phyloP scores from a whole-genome alignment of 2,329 filamentous ascomycete species.

The Pseudogymnoascus sp. region DNA sequence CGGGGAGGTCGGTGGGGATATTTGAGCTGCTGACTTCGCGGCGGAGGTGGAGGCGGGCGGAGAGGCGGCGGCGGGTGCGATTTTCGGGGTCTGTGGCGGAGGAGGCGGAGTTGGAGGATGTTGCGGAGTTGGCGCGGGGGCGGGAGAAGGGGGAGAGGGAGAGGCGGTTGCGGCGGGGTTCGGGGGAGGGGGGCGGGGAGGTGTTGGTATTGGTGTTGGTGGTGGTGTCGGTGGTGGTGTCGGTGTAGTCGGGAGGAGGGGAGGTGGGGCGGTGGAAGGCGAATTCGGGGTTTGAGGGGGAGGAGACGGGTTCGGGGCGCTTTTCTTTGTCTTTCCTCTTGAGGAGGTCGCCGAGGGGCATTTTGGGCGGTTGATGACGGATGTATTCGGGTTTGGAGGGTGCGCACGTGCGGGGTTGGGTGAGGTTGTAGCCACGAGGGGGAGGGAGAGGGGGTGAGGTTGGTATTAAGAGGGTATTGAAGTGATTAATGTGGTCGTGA shows the following conservation, averaged over 20 bases:
- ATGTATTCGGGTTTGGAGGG: neutral
- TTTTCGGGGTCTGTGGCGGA: slow-evolving; percentile 17
- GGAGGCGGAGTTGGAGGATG: slow-evolving; percentile 20
- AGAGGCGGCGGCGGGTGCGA: slow-evolving; percentile 41
- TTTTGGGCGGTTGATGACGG: slow-evolving; percentile 27
- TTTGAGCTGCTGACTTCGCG: slow-evolving; percentile 57
- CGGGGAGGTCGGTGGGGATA: slow-evolving; percentile 71
- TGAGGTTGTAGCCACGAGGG: neutral
- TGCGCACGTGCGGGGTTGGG: neutral
- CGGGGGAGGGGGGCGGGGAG: slow-evolving; percentile 47
- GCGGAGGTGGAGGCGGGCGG: slow-evolving; percentile 61
- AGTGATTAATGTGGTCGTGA: neutral
- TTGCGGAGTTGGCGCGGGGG: neutral
- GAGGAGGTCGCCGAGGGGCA: slow-evolving; percentile 52
- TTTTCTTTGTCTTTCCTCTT: slow-evolving; percentile 45
- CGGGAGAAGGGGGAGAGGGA: slow-evolving; percentile 28
- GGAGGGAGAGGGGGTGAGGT: neutral
- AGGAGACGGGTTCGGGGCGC: slow-evolving; percentile 12
- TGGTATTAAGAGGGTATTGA: neutral
- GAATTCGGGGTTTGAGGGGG: slow-evolving; percentile 52
- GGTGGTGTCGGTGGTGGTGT: slow-evolving; percentile 46
- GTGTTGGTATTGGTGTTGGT: slow-evolving; percentile 38
- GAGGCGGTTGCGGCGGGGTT: slow-evolving; percentile 35
- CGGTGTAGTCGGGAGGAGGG: slow-evolving; percentile 57
- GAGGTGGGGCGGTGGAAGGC: slow-evolving; percentile 82